Base-by-base conservation (phyloP, 768 basidiomycete genomes). In the Xerocomus spinulosus region DNA sequence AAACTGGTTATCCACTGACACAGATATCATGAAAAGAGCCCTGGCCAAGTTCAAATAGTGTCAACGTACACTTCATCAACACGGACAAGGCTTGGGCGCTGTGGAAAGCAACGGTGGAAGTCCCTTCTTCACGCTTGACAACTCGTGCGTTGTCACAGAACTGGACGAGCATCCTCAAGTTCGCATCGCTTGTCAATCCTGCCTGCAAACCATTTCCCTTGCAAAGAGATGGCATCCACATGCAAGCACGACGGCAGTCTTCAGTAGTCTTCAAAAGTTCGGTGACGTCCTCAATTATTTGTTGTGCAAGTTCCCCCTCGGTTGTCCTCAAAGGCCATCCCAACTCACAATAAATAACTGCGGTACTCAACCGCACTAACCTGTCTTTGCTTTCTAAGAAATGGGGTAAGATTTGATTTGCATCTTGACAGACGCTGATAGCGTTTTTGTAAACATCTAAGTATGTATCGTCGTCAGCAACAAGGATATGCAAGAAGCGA, bases 191-290 rank as follows among this genome's bases (percentile, higher is more conserved):
- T 13, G 61, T 42, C 12, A 67, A 24, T 14, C 37, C 39, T 0
- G 23, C 18, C 32, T 35, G 55, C 26, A 67, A 33, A 2, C 51
- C 48, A 3, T 20, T 0, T 14, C 51, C 44, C 30, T 63, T 60
- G 50, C 58, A 67, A 32, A 66, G 62, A 9, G 64, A 58, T 0
- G 66, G 66, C 5, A 66, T 25, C 35, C 50, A 67, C 5, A 52
- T 55, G 54, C 66, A 67, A 28, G 54, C 64, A 3, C 61, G 63
- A 35, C 45, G 52, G 37, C 38, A 25, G 9, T 61, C 34, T 9
- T 8, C 13, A 4, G 29, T 14, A 13, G 39, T 36, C 5, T 50
- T 33, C 23, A 66, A 51, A 18, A 68, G 50, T 3, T 17, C 39
- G 8, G 53, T 36, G 2, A 65, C 35, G 9, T 63, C 53, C 2